Percentiles rank a stretch among this genome's conserved stretches.
These are phyloP conservation scores for Aspergillus spinulosporus DNA, from an alignment of 2,329 filamentous ascomycete species.

Conservation along the genomic window DNA sequence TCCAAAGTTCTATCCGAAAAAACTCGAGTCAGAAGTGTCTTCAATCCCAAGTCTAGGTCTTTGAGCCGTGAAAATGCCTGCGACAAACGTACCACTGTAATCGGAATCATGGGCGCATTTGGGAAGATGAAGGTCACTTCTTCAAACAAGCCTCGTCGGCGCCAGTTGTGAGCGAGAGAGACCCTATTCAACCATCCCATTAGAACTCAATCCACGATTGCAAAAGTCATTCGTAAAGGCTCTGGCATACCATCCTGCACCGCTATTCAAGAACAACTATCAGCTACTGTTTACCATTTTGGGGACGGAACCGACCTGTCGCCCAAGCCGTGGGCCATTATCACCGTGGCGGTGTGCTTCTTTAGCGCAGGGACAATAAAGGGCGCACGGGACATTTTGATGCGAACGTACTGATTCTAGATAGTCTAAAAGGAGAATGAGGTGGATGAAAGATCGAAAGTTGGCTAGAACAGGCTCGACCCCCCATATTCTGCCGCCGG, in stretches of 20 bases:
- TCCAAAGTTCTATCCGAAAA: constrained; percentile 63
- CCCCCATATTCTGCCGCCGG: constrained; percentile 15
- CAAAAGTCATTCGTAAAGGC: neutral
- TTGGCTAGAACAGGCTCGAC: neutral
- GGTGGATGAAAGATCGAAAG: neutral
- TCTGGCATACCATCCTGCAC: constrained; percentile 47
- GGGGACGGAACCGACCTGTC: constrained; percentile 63
- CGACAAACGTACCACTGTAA: constrained; percentile 64
- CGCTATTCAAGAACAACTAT: constrained; percentile 37
- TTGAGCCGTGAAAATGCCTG: too few species aligned
- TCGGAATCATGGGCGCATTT: constrained; percentile 81
- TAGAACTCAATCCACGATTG: neutral
- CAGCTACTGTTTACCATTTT: constrained; percentile 6
- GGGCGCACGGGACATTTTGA: constrained; percentile 52
- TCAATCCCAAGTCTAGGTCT: neutral
- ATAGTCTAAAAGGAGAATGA: neutral
- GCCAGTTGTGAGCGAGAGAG: constrained; percentile 82
- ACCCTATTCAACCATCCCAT: constrained; percentile 49
- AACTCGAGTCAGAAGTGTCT: neutral
- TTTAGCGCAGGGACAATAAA: constrained; percentile 76
- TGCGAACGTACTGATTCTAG: neutral
- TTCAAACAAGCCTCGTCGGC: constrained; percentile 73
- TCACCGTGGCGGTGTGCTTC: constrained; percentile 89
- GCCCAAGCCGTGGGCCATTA: constrained; percentile 89
- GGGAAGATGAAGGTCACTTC: constrained; percentile 95